Base-by-base conservation (phyloP, 805 yeast genomes). In the Saccharomycopsis fibuligera region DNA sequence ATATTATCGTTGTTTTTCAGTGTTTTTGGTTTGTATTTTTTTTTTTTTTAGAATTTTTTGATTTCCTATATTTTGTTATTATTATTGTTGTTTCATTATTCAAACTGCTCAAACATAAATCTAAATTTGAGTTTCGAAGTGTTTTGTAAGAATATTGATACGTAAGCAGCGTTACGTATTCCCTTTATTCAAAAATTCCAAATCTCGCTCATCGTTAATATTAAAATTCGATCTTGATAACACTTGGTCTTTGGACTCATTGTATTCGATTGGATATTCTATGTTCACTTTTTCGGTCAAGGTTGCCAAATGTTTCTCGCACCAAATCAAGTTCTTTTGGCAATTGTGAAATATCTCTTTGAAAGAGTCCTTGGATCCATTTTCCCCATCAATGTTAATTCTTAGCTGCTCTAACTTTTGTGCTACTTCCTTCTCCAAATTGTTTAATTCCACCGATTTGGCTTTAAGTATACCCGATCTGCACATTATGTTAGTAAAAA, bases 391-490 rank as follows among this genome's bases (percentile, higher is more conserved):
- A 24, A 52, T 24, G 19, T 46, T 44, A 12, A 41, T 50, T 12
- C 35, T 41, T 9, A 53, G 24, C 8, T 30, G 8, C 17, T 46
- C 43, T 12, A 53, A 37, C 37, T 50, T 47, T 24, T 31, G 10
- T 12, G 24, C 42, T 2, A 50, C 44, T 25, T 53, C 52, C 5
- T 44, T 24, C 31, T 44, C 50, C 6, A 53, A 41, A 10, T 25
- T 35, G 21, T 48, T 31, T 25, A 53, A 50, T 24, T 53, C 56
- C 14, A 53, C 36, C 2, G 56, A 27, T 22, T 53, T 53, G n/a
- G 54, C 51, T 39, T 48, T 50, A 4, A 53, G 14, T 9, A 53
- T 47, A 6, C 56, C 56, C 8, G 54, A 51, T 9, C 48, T 42
- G 31, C 12, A 21, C 8, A 8, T 9, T 10, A 14, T 19, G 19